Conservation (phyloP, 352 stramenopile genomes). For the Plasmopara muralis region DNA sequence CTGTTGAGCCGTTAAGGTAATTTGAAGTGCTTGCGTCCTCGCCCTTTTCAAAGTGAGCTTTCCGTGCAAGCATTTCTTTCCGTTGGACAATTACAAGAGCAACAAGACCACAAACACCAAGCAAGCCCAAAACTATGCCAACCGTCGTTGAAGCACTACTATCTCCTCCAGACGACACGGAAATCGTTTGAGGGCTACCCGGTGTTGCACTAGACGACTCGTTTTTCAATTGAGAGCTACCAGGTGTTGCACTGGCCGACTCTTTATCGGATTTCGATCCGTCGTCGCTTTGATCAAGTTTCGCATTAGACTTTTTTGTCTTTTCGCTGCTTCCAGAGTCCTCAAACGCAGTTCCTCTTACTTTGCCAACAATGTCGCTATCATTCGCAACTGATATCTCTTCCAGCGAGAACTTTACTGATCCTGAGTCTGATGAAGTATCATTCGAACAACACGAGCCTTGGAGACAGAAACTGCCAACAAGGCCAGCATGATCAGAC, state of each 20-base stretch:
- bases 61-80: constrained; percentile 49
- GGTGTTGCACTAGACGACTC: constrained; percentile 9
- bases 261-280: constrained; percentile 6
- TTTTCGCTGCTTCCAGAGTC: too few relatives aligned
- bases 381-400: constrained; percentile 16
- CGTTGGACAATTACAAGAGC: constrained; percentile 44
- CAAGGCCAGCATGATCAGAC: constrained; percentile 59
- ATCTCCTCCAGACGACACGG: constrained; percentile 31
- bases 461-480: constrained; percentile 53
- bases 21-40: too few relatives aligned
- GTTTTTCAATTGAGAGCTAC: too few relatives aligned
- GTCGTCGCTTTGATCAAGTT: constrained; percentile 5
- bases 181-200: constrained; percentile 25
- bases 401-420: not conserved
- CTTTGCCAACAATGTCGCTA: not conserved
- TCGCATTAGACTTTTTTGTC: not conserved
- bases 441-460: constrained; percentile 49
- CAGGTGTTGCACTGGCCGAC: constrained; percentile 7
- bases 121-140: constrained; percentile 39
- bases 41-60: constrained; percentile 24
- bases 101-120: constrained; percentile 36
- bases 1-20: too few relatives aligned
- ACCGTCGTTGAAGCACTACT: constrained; percentile 37
- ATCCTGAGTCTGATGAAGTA: constrained; percentile 7
- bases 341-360: too few relatives aligned